Conservation (phyloP, 768 basidiomycete genomes). For the Lactifluus hygrophoroides region DNA sequence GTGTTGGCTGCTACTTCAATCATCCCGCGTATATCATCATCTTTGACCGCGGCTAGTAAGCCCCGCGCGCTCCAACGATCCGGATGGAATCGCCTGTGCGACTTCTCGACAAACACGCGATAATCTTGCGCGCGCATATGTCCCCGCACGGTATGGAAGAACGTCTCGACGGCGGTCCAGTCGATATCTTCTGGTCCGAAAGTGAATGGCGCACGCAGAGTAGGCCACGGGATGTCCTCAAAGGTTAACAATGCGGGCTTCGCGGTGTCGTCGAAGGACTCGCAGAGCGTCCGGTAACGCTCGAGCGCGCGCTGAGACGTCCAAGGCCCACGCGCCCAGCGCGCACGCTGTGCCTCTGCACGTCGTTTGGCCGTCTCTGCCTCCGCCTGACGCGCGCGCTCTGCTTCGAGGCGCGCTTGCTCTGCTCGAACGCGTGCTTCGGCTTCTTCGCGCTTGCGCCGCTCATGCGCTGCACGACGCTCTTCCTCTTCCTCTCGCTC, state of each 20-base stretch:
- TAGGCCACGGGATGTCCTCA: conserved; percentile 70
- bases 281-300: conserved; percentile 51
- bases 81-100: conserved; percentile 68
- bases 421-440: conserved; percentile 29
- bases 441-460: conserved; percentile 26
- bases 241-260: conserved; percentile 45
- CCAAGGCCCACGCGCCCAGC: conserved; percentile 58
- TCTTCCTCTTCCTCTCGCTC: conserved; percentile 25
- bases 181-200: conserved; percentile 59
- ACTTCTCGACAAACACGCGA: conserved; percentile 56
- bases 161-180: conserved; percentile 61
- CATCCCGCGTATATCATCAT: conserved; percentile 48
- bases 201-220: conserved; percentile 42
- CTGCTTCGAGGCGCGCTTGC: conserved; percentile 22
- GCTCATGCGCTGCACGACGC: conserved; percentile 23
- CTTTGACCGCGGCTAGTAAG: conserved; percentile 47
- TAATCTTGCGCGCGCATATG: conserved; percentile 56
- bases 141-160: conserved; percentile 47
- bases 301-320: conserved; percentile 58
- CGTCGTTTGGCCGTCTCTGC: conserved; percentile 28
- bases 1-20: conserved; percentile 64
- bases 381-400: conserved; percentile 20
- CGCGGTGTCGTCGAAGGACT: conserved; percentile 52
- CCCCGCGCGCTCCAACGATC: conserved; percentile 70
- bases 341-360: conserved; percentile 39